Evolutionary conservation across 2,329 filamentous ascomycete species (phyloP).

Genomic region (Mycosphaerella arachidis): DNA sequence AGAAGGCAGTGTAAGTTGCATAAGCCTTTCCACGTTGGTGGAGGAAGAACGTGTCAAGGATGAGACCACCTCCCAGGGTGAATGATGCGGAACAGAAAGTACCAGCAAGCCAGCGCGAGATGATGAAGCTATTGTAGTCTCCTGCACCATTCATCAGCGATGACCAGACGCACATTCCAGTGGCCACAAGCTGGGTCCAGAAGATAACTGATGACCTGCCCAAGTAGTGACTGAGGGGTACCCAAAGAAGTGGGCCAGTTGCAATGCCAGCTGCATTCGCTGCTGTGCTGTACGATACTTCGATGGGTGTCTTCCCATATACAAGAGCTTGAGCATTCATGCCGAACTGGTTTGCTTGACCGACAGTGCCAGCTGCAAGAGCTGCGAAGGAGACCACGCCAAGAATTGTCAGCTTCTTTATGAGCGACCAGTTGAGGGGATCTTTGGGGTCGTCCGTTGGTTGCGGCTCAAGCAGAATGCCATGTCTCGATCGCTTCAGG

Average conservation of each 20-base stretch:
- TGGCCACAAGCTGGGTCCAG: not conserved
- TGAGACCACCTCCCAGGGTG: constrained; percentile 4
- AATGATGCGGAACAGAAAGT: constrained; percentile 3
- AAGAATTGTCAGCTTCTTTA: constrained; percentile 39
- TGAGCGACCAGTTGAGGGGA: constrained; percentile 23
- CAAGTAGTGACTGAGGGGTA: not conserved
- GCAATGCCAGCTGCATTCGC: constrained; percentile 2
- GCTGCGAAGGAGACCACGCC: constrained; percentile 30
- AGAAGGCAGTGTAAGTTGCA: not conserved
- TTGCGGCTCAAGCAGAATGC: constrained; percentile 20
- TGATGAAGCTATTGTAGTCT: constrained; percentile 3
- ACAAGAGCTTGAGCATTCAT: not conserved
- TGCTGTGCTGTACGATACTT: constrained; percentile 1
- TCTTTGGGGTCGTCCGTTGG: constrained; percentile 19
- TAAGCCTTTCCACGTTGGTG: constrained; percentile 8
- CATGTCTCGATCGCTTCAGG: not conserved
- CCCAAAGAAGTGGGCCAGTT: constrained; percentile 4
- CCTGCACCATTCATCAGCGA: constrained; percentile 2
- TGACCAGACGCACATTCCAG: constrained; percentile 5
- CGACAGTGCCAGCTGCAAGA: not conserved
- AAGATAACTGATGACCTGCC: constrained; percentile 3
- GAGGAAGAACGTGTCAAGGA: constrained; percentile 8
- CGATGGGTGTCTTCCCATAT: not conserved
- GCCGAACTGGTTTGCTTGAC: not conserved
- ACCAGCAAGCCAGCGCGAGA: constrained; percentile 5